A percentile compares a stretch with the other conserved stretches of the same genome.
These are phyloP conservation scores for Limtongia smithiae DNA, from an alignment of 805 yeast species.

Conservation along the genomic window DNA sequence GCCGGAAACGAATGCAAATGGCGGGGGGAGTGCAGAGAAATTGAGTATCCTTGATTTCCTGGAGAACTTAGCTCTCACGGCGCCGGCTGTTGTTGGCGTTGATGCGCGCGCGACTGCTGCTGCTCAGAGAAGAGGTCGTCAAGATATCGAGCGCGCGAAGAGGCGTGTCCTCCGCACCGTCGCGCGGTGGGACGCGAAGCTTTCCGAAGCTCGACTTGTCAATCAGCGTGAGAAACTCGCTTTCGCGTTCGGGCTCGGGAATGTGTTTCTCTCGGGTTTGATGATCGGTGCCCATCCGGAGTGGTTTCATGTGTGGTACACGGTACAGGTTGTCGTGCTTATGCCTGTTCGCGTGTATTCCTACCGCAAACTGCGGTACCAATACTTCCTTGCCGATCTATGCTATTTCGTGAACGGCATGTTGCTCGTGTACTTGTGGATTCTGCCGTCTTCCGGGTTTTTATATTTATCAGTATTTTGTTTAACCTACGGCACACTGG, in stretches of 20 bases:
- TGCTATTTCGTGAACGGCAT: constrained; percentile 86
- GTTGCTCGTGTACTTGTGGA: constrained; percentile 72
- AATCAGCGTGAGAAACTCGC: constrained; percentile 68
- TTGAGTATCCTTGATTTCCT: constrained; percentile 38
- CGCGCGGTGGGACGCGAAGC: constrained; percentile 34
- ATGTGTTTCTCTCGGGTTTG: constrained; percentile 68
- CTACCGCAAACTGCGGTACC: constrained; percentile 73
- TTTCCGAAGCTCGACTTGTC: constrained; percentile 31
- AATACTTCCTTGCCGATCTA: constrained; percentile 85
- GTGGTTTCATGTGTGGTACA: constrained; percentile 72
- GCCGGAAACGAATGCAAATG: too few relatives aligned
- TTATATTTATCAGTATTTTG: constrained; percentile 82
- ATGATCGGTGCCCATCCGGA: constrained; percentile 75
- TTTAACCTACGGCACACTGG: constrained; percentile 79
- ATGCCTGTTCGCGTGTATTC: constrained; percentile 85
- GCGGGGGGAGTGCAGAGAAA: constrained; percentile 31
- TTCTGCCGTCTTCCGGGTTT: constrained; percentile 66
- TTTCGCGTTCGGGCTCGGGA: constrained; percentile 67
- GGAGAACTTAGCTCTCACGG: constrained; percentile 35
- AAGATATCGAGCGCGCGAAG: constrained; percentile 36
- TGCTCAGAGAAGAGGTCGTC: constrained; percentile 31
- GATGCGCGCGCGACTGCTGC: constrained; percentile 32
- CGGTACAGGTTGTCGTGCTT: constrained; percentile 54
- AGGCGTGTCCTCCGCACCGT: constrained; percentile 32
- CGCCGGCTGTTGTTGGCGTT: constrained; percentile 31